Base-by-base conservation (phyloP, 2,329 filamentous ascomycete genomes). In the Fusarium bactridioides region DNA sequence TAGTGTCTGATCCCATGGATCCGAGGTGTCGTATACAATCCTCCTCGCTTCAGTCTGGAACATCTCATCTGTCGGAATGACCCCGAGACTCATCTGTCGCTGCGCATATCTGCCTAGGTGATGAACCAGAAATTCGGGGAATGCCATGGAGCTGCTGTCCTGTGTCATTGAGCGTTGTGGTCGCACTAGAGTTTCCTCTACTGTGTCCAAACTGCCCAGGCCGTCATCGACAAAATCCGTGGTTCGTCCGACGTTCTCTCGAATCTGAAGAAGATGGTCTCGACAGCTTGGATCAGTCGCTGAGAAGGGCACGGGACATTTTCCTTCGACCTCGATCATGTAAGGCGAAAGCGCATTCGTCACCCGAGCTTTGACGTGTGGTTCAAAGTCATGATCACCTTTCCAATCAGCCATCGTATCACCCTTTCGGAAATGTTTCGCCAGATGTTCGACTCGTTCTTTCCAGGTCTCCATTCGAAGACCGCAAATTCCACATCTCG, bases 401-500 rank as follows among this genome's bases (percentile, higher is more conserved):
- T 77, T 73, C 78, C 78, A 80, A 23, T 78, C 69, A 8, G 72
- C 68, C 75, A 80, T 80, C 4, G 73, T 78, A 18, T 61, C 58
- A 2, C 79, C 79, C 9, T 74, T 67, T 1, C 68, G 69, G 25
- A 80, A 80, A n/a, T 80, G 78, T 2, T 66, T 67, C 0, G 78
- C 73, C 4, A 80, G 57, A 41, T 80, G 79, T 37, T 80, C 78
- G 3, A 72, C 53, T 1, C 79, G 76, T 15, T 76, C 72, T 23
- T 69, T 58, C 79, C 79, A 81, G 1, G 75, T 74, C 16, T 64
- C 38, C 53, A 80, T 67, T 1, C 51, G 44, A 11, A 69, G 50
- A 18, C 70, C 70, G 37, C 79, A 81, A 41, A 80, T 79, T 2
- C 79, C 79, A 23, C 79, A 81, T 2, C 79, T 74, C 4, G 78